A percentile compares a stretch with the other conserved stretches of the same genome.
phyloP scores from a whole-genome alignment of 345 rosid species.

The Trapa bicornis region DNA sequence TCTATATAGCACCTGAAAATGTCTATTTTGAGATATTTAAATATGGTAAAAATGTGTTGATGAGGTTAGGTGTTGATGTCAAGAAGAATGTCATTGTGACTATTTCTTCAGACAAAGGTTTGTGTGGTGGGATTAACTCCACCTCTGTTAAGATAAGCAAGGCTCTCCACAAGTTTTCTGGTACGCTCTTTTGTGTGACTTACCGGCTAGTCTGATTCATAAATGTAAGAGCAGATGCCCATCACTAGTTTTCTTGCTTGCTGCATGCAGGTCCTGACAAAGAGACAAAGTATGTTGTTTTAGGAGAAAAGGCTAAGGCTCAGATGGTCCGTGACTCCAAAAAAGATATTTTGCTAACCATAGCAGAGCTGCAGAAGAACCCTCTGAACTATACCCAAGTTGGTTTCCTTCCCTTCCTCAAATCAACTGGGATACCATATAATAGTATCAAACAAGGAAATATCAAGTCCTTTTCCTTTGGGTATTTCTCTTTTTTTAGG shows the following conservation, averaged over 20 bases:
- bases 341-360: conserved; percentile 41
- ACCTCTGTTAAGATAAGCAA: conserved; percentile 77
- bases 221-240: not conserved
- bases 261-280: conserved; percentile 64
- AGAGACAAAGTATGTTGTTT: conserved; percentile 59
- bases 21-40: not conserved
- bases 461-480: not conserved
- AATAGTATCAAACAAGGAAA: not conserved
- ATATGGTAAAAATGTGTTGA: not conserved
- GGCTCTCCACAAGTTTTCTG: conserved; percentile 57
- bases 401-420: conserved; percentile 3
- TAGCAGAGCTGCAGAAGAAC: conserved; percentile 74
- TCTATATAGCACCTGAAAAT: not conserved
- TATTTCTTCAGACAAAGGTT: conserved; percentile 93
- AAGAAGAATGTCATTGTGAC: conserved; percentile 90
- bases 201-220: not conserved
- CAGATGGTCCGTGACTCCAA: conserved; percentile 78
- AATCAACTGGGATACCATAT: not conserved
- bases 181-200: conserved; percentile 23
- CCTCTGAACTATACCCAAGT: conserved; percentile 96
- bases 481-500: conserved; percentile 33
- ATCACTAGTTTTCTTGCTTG: not conserved
- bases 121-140: conserved; percentile 97
- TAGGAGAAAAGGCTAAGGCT: conserved; percentile 91
- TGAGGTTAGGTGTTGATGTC: conserved; percentile 58